Conservation (phyloP, 345 rosid genomes). For the Moricandia arvensis region DNA sequence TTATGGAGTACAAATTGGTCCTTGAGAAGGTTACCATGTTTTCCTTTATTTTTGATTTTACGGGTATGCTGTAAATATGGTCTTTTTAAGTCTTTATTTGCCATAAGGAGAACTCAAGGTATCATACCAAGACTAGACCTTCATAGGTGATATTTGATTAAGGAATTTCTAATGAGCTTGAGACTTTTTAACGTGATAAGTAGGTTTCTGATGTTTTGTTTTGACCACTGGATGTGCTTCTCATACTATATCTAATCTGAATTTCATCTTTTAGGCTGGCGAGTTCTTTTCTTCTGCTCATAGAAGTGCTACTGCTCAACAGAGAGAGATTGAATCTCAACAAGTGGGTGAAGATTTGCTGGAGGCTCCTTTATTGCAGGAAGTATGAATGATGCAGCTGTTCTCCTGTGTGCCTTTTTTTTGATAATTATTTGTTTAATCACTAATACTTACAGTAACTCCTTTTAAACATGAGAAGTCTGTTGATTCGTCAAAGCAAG, state of each 20-base stretch:
- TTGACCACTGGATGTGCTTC: too few species aligned
- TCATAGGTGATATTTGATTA: too few species aligned
- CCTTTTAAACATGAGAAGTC: background rate
- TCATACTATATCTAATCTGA: too few species aligned
- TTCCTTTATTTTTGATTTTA: background rate
- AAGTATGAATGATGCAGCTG: background rate
- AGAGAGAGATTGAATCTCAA: background rate
- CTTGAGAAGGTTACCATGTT: slow-evolving; percentile 59
- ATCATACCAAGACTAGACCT: too few species aligned
- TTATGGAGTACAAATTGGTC: slow-evolving; percentile 78
- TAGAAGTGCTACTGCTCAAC: background rate
- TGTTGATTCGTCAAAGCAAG: background rate
- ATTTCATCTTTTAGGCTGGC: background rate
- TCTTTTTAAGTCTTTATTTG: too few species aligned
- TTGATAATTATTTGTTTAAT: background rate
- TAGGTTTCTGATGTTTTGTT: too few species aligned
- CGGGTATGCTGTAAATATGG: background rate
- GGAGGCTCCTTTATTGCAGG: background rate
- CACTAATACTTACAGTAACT: background rate
- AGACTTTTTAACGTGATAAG: too few species aligned
- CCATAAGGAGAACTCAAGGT: too few species aligned
- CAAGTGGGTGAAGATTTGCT: background rate
- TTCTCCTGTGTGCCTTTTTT: background rate
- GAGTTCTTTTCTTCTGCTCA: background rate
- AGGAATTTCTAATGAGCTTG: too few species aligned